These are phyloP conservation scores for Saccharomyces pastorianus DNA, from an alignment of 1,139 yeast genomes.

Conservation along the genomic window DNA sequence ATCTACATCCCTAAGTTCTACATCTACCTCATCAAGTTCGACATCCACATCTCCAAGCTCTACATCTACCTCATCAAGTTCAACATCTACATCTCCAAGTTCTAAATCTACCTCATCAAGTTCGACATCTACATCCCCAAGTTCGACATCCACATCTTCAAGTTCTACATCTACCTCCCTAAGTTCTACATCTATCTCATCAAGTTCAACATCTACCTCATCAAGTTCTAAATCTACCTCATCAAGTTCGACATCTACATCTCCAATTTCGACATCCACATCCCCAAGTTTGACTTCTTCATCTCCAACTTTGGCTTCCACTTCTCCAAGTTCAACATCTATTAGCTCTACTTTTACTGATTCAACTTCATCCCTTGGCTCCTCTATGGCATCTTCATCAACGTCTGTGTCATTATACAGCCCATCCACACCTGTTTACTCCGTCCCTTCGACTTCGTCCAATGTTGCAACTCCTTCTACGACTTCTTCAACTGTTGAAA, in stretches of 20 bases:
- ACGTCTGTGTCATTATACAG: background rate
- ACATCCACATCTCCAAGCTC: background rate
- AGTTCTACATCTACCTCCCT: background rate
- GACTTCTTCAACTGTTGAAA: background rate
- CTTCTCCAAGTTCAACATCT: background rate
- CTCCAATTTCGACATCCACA: background rate
- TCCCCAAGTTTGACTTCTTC: background rate
- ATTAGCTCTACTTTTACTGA: background rate
- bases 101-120: background rate
- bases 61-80: background rate
- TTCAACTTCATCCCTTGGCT: background rate
- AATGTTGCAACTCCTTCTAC: background rate
- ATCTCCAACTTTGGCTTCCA: background rate
- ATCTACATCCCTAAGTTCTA: background rate
- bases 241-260: conserved; percentile 3
- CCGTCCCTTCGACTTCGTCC: background rate
- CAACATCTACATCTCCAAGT: background rate
- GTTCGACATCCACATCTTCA: background rate
- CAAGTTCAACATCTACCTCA: background rate
- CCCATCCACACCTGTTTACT: background rate
- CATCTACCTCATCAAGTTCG: background rate
- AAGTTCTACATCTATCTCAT: background rate
- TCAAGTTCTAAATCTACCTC: conserved; percentile 6
- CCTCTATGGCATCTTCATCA: background rate
- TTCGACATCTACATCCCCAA: background rate